Base-by-base conservation (phyloP, 805 yeast genomes). In the Kazachstania kunashirensis region DNA sequence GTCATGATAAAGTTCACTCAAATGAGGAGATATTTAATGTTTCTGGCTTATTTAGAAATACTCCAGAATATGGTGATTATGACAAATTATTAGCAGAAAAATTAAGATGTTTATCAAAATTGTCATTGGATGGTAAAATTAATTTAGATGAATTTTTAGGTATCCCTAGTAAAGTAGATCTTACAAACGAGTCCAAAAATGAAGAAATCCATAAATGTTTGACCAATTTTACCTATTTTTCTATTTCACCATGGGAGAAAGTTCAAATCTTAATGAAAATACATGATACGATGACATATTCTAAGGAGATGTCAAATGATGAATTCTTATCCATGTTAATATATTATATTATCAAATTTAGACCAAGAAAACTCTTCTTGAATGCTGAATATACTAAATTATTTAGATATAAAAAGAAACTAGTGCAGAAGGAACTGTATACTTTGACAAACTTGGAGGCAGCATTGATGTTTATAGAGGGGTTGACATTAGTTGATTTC, bases 361-460 rank as follows among this genome's bases (percentile, higher is more conserved):
- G 43, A 13, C 51, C 55, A 8, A 48, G 45, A 34, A 45, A 50
- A 31, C 38, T 57, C 4, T 56, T 51, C 30, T 38, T 58, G 24
- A 55, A 50, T 27, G 37, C 46, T 12, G 52, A 57, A 36, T 58
- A 53, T 36, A 51, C 56, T 19, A 55, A 52, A 34, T 30, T 58
- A 14, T 58, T 58, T 31, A 51, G 63, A 31, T 52, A 52, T 37
- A 56, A 52, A 34, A 53, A 53, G 29, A 52, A 52, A 31, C 38
- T 58, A n/a, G 50, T 53, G 5, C 55, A 56, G 38, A 53, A 52
- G 31, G 63, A 57, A 37, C 39, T 55, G 14, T 58, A 48, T 42
- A 59, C 55, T 10, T 36, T 57, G 12, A 58, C 63, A 9, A 58
- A 58, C 40, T 38, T 57, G 8, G 61, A 57, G 26, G 63, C 62